These are phyloP conservation scores for Starmerella apis DNA, from an alignment of 805 yeast genomes.

Conservation along the genomic window DNA sequence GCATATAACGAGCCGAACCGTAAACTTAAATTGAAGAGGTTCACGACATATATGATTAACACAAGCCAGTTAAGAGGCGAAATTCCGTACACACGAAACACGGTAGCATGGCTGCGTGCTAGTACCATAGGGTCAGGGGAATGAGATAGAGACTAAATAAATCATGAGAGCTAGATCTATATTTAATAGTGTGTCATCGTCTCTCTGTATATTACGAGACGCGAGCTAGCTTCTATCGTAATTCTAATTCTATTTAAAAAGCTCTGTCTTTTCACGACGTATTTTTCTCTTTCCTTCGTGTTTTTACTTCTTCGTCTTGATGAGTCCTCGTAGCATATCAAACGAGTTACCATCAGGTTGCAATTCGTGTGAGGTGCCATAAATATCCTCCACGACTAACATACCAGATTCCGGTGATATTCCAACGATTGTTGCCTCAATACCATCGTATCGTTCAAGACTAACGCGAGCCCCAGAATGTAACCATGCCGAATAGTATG, in stretches of 20 bases:
- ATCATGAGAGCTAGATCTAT: too few species aligned
- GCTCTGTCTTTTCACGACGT: too few species aligned
- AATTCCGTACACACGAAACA: constrained; percentile 24
- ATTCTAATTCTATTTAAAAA: too few species aligned
- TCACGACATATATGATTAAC: constrained; percentile 26
- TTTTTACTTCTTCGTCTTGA: constrained; percentile 32
- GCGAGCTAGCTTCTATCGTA: too few species aligned
- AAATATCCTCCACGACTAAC: constrained; percentile 53
- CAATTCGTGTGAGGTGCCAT: constrained; percentile 52
- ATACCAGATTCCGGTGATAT: constrained; percentile 79
- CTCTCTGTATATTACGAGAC: too few species aligned
- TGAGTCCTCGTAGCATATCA: constrained; percentile 84
- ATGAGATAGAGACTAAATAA: background rate
- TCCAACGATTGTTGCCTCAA: constrained; percentile 60
- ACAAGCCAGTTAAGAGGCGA: constrained; percentile 34
- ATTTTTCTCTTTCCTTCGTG: background rate
- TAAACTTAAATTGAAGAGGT: constrained; percentile 29
- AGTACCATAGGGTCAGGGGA: constrained; percentile 6
- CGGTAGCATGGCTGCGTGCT: background rate
- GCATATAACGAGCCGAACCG: constrained; percentile 39
- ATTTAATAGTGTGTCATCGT: too few species aligned
- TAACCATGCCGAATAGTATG: constrained; percentile 78
- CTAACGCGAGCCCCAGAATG: constrained; percentile 68
- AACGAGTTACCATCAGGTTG: constrained; percentile 98
- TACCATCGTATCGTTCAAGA: constrained; percentile 44